These are phyloP conservation scores for Cladobotryum mycophilum DNA, from an alignment of 2,329 filamentous ascomycete species.

Conservation along the genomic window DNA sequence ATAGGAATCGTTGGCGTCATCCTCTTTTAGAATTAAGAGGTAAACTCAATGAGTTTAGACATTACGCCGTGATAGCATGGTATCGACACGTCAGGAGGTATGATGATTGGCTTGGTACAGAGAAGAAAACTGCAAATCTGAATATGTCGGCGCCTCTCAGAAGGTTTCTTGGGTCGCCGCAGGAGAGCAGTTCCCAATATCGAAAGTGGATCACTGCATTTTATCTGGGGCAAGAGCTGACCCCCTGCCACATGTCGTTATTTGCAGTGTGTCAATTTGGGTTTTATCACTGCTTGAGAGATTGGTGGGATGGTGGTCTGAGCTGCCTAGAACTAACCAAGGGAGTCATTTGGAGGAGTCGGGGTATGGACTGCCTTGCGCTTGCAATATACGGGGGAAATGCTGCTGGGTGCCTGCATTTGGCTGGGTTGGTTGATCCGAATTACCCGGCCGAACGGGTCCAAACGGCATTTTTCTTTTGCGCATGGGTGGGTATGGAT, in stretches of 20 bases:
- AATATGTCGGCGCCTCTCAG: not conserved
- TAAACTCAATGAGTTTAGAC: too few relatives aligned
- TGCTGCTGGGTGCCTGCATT: not conserved
- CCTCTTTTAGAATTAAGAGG: not conserved
- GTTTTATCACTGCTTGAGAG: not conserved
- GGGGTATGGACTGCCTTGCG: not conserved
- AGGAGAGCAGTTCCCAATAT: not conserved
- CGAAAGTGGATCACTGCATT: conserved; percentile 1
- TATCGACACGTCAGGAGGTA: not conserved
- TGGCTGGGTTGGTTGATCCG: not conserved
- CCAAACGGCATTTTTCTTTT: too few relatives aligned
- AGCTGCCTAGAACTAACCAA: not conserved
- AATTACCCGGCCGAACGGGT: too few relatives aligned
- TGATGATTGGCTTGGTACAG: not conserved
- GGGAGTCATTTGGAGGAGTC: too few relatives aligned
- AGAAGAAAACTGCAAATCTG: not conserved
- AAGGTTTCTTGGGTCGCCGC: conserved; percentile 3
- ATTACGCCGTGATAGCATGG: not conserved
- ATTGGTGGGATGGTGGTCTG: conserved; percentile 1
- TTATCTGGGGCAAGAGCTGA: not conserved
- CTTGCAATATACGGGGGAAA: not conserved
- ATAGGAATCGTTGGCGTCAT: not conserved
- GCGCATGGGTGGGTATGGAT: too few relatives aligned
- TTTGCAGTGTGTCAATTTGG: not conserved
- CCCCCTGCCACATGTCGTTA: not conserved